These are phyloP conservation scores for Wallacemonas rigidus DNA, from an alignment of 208 protist species.

Conservation along the genomic window DNA sequence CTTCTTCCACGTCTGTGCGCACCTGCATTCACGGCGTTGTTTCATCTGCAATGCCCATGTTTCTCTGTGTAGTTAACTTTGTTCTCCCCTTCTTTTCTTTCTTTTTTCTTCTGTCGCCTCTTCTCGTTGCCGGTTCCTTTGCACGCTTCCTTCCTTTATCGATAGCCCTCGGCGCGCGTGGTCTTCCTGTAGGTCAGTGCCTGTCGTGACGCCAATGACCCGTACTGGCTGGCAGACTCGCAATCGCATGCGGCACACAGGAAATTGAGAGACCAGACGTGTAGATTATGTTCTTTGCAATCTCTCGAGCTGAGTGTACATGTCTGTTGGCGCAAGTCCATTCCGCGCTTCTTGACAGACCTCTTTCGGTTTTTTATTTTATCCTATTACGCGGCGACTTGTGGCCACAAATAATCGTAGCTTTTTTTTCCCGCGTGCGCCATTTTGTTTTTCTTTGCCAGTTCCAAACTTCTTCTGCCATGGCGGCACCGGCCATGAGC, in stretches of 20 bases:
- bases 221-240: too few species aligned
- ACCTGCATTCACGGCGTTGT: not conserved
- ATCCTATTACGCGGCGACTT: not conserved
- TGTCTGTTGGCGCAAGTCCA: not conserved
- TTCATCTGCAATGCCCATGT: not conserved
- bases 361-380: not conserved
- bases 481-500: not conserved
- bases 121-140: not conserved
- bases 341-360: not conserved
- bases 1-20: too few species aligned
- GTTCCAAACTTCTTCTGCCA: not conserved
- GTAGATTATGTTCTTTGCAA: not conserved
- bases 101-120: not conserved
- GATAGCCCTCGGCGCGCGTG: too few species aligned
- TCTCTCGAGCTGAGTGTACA: not conserved
- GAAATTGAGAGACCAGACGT: not conserved
- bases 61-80: not conserved
- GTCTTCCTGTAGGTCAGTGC: too few species aligned
- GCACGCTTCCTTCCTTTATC: too few species aligned
- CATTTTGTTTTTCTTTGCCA: not conserved
- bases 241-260: not conserved
- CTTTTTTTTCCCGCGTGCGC: not conserved
- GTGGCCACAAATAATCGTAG: not conserved
- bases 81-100: slow-evolving; percentile 2
- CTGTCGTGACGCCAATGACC: too few species aligned